A percentile compares a stretch with the other conserved stretches of the same genome.
These are phyloP conservation scores for Saccharomycopsis hybrid DNA, from an alignment of 1,139 yeast genomes.

Conservation along the genomic window DNA sequence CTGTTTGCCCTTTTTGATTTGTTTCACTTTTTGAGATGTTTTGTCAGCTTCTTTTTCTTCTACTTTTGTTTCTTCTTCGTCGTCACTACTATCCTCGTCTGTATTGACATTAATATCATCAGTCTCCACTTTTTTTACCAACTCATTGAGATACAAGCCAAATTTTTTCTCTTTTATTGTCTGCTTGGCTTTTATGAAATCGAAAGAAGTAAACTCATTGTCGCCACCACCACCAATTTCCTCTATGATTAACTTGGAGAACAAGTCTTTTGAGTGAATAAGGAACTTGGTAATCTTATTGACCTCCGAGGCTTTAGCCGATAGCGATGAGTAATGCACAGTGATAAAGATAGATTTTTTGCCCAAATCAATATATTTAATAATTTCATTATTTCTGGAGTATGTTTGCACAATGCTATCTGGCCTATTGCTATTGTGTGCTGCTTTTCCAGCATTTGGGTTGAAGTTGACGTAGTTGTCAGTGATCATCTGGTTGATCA, in stretches of 20 bases:
- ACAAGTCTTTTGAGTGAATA: slow-evolving; percentile 15
- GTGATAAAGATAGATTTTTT: slow-evolving; percentile 11
- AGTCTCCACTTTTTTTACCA: slow-evolving; percentile 17
- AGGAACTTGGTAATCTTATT: slow-evolving; percentile 9
- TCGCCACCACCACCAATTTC: not conserved
- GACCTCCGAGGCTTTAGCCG: slow-evolving; percentile 7
- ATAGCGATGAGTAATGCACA: slow-evolving; percentile 11
- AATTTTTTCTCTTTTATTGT: slow-evolving; percentile 8
- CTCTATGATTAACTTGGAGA: slow-evolving; percentile 8
- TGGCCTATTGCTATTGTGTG: not conserved
- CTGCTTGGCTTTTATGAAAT: slow-evolving; percentile 10
- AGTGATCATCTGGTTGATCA: slow-evolving; percentile 14
- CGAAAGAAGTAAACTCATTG: not conserved
- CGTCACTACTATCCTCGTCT: slow-evolving; percentile 24
- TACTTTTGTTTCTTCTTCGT: slow-evolving; percentile 8
- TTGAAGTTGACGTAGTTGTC: slow-evolving; percentile 13
- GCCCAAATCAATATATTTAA: slow-evolving; percentile 13
- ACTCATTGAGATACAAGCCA: slow-evolving; percentile 6
- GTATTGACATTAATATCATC: slow-evolving; percentile 28
- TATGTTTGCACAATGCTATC: slow-evolving; percentile 9
- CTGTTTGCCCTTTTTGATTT: not conserved
- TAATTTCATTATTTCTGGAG: slow-evolving; percentile 11
- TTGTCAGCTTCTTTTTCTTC: not conserved
- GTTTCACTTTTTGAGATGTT: not conserved
- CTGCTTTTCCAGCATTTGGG: not conserved